A percentile compares a stretch with the other conserved stretches of the same genome.
These are phyloP conservation scores for Aeminium ludgeri DNA, from an alignment of 495 filamentous ascomycete genomes.

Conservation along the genomic window DNA sequence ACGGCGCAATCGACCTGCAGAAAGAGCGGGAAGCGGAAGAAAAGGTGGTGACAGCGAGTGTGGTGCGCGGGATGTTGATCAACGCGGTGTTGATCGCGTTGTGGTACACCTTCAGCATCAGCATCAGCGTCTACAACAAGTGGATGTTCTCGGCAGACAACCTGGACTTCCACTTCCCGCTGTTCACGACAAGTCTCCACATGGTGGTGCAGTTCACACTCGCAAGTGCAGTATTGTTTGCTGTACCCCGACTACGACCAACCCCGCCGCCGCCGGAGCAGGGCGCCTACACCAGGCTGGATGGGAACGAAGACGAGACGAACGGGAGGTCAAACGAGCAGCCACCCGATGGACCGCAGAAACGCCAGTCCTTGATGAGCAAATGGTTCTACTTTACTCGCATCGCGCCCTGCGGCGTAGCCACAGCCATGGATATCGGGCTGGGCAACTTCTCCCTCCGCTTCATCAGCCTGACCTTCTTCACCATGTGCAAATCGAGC, in stretches of 20 bases:
- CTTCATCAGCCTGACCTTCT: constrained; percentile 92
- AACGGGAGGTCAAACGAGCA: constrained; percentile 13
- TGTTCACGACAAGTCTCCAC: constrained; percentile 90
- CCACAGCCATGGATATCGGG: constrained; percentile 91
- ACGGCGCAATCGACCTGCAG: constrained; percentile 24
- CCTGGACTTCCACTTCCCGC: constrained; percentile 80
- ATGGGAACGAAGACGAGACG: constrained; percentile 19
- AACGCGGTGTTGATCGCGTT: constrained; percentile 65
- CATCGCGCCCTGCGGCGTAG: constrained; percentile 80
- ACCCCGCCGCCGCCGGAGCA: constrained; percentile 2
- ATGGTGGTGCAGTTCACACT: constrained; percentile 92
- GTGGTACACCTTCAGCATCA: constrained; percentile 81
- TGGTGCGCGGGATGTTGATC: constrained; percentile 47
- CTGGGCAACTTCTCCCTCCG: constrained; percentile 89
- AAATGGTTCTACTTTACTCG: constrained; percentile 81
- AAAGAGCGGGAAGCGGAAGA: constrained; percentile 37
- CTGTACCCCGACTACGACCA: constrained; percentile 74
- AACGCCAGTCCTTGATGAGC: constrained; percentile 59
- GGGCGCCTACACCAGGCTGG: constrained; percentile 27
- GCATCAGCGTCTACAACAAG: constrained; percentile 97
- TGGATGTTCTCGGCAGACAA: constrained; percentile 93
- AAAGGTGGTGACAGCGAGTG: constrained; percentile 50
- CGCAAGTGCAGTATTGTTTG: constrained; percentile 59
- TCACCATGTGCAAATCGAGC: constrained; percentile 99
- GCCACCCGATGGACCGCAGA: constrained; percentile 20